Evolutionary conservation across 208 protist species (phyloP), one percentile per base, ranked within the genome.

Genomic region (Hexamita inflata): DNA sequence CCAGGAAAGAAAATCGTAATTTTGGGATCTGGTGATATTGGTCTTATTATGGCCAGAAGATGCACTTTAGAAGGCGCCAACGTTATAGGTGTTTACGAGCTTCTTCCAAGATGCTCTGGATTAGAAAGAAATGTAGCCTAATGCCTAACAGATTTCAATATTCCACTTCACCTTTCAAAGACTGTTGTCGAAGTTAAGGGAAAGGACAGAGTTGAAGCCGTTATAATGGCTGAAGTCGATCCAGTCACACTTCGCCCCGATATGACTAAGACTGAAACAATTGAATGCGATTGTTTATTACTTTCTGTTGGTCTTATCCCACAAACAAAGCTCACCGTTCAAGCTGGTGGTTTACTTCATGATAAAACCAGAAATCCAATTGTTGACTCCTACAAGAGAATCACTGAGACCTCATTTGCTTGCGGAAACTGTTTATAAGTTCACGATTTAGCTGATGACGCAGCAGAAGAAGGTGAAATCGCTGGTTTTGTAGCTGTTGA

Each of bases 31-130:
- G 76, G 76, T 1, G 76, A 79, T 70, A 74, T 74, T 40, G 76
- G 76, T 29, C 42, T 79, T 0, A 70, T 79, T 45, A 74, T 74
- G 64, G 76, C 76, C 30, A 40, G 76, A 49, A 42, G 64, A 35
- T 58, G 34, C 40, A 49, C 76, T 28, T 34, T 79, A 28, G 59
- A 70, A 42, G 76, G 76, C 4, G 68, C 58, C n/a, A 29, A 75
- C 29, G 76, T 79, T 19, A 15, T 79, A 28, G 76, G 76, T n/a
- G 64, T 79, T 1, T 79, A 73, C 49, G 76, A 79, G 49, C 64
- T 65, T 15, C 26, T 42, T 1, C 35, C 49, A 38, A 40, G 39
- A 4, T 38, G 32, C 0, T 59, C 32, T 19, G 76, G 76, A 0
- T 24, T 74, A 39, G 24, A 66, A 29, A 40, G 64, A 62, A 74